phyloP scores from a whole-genome alignment of 2,329 filamentous ascomycete species.

The Triangularia setosa region DNA sequence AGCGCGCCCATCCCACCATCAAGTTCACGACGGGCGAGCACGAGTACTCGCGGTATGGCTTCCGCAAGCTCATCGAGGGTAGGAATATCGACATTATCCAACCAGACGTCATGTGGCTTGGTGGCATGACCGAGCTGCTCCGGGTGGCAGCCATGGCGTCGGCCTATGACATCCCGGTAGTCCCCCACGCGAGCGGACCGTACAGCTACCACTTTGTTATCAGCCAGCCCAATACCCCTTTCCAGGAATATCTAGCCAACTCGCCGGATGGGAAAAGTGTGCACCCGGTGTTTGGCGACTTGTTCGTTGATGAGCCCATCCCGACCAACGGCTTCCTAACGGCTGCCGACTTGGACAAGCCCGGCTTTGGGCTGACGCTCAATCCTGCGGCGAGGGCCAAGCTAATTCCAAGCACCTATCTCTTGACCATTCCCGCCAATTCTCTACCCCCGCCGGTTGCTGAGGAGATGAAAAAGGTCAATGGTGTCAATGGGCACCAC shows the following conservation, averaged over 20 bases:
- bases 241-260: slow-evolving; percentile 95
- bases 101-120: slow-evolving; percentile 97
- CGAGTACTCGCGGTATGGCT: slow-evolving; percentile 90
- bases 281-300: slow-evolving; percentile 83
- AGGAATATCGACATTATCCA: slow-evolving; percentile 92
- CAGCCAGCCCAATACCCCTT: slow-evolving; percentile 86
- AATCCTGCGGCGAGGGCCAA: slow-evolving; percentile 69
- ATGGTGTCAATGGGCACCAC: neutral
- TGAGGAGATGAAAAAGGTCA: slow-evolving; percentile 15
- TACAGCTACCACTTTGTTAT: slow-evolving; percentile 97
- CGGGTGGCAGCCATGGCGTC: slow-evolving; percentile 85
- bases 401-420: slow-evolving; percentile 69
- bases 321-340: slow-evolving; percentile 78
- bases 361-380: slow-evolving; percentile 83
- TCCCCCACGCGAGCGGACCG: slow-evolving; percentile 89
- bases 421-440: slow-evolving; percentile 63
- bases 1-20: slow-evolving; percentile 81
- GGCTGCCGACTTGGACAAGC: slow-evolving; percentile 75
- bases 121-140: slow-evolving; percentile 85
- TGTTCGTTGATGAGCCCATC: slow-evolving; percentile 89
- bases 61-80: slow-evolving; percentile 88
- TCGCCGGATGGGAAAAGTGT: slow-evolving; percentile 88
- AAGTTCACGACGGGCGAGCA: slow-evolving; percentile 97
- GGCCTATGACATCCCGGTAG: slow-evolving; percentile 90
- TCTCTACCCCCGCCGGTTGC: slow-evolving; percentile 35